A percentile compares a stretch with the other conserved stretches of the same genome.
These are phyloP conservation scores for Fonsecaea pugnacius DNA, from an alignment of 2,329 filamentous ascomycete genomes.

Conservation along the genomic window DNA sequence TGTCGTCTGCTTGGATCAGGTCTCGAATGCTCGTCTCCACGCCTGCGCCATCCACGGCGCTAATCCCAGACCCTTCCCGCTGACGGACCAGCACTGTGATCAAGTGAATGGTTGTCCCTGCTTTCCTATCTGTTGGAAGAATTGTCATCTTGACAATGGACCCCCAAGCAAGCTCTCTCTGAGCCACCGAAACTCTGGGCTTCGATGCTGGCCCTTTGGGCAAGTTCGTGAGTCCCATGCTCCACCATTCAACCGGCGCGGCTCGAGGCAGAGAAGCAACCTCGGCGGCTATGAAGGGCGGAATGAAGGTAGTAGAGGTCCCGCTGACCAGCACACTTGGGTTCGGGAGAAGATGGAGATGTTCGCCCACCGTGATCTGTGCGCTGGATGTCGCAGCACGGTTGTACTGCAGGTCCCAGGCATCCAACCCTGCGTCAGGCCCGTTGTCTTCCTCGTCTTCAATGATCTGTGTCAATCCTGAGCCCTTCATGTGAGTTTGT, in stretches of 20 bases:
- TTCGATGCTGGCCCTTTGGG: slow-evolving; percentile 42
- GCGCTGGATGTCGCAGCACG: slow-evolving; percentile 35
- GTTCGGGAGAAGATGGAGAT: slow-evolving; percentile 36
- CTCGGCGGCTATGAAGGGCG: slow-evolving; percentile 75
- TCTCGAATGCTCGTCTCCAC: not conserved
- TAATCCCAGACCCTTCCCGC: not conserved
- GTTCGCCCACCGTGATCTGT: slow-evolving; percentile 28
- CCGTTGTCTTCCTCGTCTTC: slow-evolving; percentile 49
- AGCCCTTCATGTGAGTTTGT: slow-evolving; percentile 40
- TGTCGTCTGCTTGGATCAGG: not conserved
- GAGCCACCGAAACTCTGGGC: slow-evolving; percentile 7
- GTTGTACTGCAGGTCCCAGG: slow-evolving; percentile 63
- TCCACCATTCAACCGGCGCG: slow-evolving; percentile 85
- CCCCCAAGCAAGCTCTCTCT: slow-evolving; percentile 16
- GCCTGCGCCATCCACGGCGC: not conserved
- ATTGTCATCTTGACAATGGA: slow-evolving; percentile 11
- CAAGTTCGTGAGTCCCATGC: slow-evolving; percentile 58
- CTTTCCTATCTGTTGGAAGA: not conserved
- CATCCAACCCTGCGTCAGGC: slow-evolving; percentile 54
- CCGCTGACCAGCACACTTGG: slow-evolving; percentile 30
- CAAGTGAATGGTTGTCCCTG: slow-evolving; percentile 12
- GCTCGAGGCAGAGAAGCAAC: slow-evolving; percentile 75
- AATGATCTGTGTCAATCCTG: slow-evolving; percentile 24
- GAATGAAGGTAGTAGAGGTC: slow-evolving; percentile 45
- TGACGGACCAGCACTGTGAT: slow-evolving; percentile 15